Conservation (phyloP, 2,329 filamentous ascomycete species). For the Ceratocystis harringtonii region DNA sequence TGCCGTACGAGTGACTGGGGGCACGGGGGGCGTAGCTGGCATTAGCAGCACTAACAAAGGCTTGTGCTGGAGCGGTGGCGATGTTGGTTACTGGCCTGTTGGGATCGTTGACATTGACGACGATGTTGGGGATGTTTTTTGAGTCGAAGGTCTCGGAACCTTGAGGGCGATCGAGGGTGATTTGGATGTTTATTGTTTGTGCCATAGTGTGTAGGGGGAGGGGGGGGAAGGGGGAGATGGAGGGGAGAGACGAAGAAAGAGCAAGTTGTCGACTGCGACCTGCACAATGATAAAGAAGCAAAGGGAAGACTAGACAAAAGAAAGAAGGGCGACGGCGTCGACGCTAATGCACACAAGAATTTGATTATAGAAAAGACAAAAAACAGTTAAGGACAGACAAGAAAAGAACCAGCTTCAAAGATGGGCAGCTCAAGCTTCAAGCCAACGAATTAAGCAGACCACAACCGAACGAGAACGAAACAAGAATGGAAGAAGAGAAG, state of each 20-base stretch:
- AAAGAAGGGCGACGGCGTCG: background rate
- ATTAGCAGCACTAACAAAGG: slow-evolving; percentile 4
- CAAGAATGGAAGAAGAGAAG: background rate
- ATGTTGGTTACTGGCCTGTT: background rate
- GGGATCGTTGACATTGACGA: slow-evolving; percentile 7
- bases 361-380: background rate
- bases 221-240: background rate
- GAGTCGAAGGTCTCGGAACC: background rate
- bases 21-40: background rate
- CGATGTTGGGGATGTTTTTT: slow-evolving; percentile 7
- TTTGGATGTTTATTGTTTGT: slow-evolving; percentile 13
- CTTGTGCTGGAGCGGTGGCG: slow-evolving; percentile 3
- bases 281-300: background rate
- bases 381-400: background rate
- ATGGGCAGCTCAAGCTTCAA: background rate
- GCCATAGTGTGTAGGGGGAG: background rate
- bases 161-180: slow-evolving; percentile 6
- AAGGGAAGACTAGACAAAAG: background rate
- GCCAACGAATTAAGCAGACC: background rate
- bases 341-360: background rate
- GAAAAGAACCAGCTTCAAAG: background rate
- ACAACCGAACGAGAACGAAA: background rate
- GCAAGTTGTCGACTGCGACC: background rate
- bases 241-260: background rate
- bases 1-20: background rate